Evolutionary conservation across 2,329 filamentous ascomycete genomes (phyloP), one percentile per base, ranked within the genome.

Genomic region (Furcasterigmium furcatum): DNA sequence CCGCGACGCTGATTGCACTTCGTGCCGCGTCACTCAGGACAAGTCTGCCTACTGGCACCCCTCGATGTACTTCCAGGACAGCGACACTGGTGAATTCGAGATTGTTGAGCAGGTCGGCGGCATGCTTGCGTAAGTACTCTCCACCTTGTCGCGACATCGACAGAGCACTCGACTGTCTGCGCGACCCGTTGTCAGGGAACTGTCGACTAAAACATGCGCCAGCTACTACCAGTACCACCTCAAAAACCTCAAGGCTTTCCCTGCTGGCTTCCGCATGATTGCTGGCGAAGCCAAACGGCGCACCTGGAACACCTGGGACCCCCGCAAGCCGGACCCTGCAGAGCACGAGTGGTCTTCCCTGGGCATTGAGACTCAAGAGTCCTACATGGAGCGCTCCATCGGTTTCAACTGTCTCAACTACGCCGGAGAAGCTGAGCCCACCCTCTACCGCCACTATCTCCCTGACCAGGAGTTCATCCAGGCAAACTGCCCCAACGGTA

Each of bases 401-500:
- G 92, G 94, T 4, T 96, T 96, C 79, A 97, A 97, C 75, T 97
- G 94, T 68, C 71, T 99, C 49, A 85, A 97, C 79, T 96, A 96
- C 62, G 58, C 56, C 25, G 72, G 66, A 20, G 57, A 65, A 0
- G 72, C 87, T 3, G 91, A 96, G 64, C 76, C 78, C 2, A 87
- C 91, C 13, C 77, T 95, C 29, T 87, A 82, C 65, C 89, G 91
- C 53, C 91, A 96, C 65, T 84, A 80, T 61, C 58, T 96, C 55
- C 91, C 92, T 0, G 79, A 85, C 57, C 95, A 95, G 75, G 67
- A 68, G 0, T 95, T 81, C 61, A 74, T 96, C 29, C 91, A 96
- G 59, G 76, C 76, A 45, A 84, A 92, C 67, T 97, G 92, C 69
- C 68, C 70, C n/a, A 78, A 95, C 58, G 92, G 92, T 47, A 61